Conservation (phyloP, 768 basidiomycete species). For the Psilocybe sp. region DNA sequence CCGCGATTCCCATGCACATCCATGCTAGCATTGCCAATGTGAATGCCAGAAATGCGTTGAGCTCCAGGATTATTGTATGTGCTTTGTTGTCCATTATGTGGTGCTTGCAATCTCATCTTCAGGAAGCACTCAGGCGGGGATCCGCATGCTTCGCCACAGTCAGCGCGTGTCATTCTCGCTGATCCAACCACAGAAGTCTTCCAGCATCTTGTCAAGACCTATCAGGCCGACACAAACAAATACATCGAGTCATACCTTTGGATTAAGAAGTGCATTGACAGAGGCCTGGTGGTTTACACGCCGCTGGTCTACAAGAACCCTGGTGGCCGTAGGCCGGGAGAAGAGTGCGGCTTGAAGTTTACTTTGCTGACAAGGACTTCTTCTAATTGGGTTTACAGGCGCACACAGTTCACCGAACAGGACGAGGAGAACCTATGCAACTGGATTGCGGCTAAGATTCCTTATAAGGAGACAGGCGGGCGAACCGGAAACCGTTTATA, state of each 20-base stretch:
- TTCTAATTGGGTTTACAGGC: constrained; percentile 35
- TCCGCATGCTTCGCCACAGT: constrained; percentile 65
- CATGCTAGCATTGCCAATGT: constrained; percentile 79
- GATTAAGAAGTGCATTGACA: constrained; percentile 83
- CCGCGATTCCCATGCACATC: constrained; percentile 73
- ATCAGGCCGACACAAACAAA: constrained; percentile 68
- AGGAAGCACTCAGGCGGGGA: constrained; percentile 78
- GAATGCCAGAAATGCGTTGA: constrained; percentile 65
- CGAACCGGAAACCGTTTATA: constrained; percentile 81
- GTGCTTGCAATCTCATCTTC: neutral
- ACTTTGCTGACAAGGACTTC: neutral
- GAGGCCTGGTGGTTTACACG: constrained; percentile 60
- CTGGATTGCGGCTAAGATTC: constrained; percentile 83
- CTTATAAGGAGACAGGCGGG: constrained; percentile 79
- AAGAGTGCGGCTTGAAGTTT: constrained; percentile 55
- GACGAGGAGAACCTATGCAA: constrained; percentile 73
- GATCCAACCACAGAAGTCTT: constrained; percentile 80
- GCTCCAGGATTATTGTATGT: constrained; percentile 67
- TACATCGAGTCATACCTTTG: constrained; percentile 80
- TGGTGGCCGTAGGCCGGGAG: constrained; percentile 75
- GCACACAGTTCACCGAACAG: constrained; percentile 74
- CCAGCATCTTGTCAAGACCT: constrained; percentile 66
- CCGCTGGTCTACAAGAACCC: constrained; percentile 83
- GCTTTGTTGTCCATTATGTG: neutral
- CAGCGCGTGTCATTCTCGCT: constrained; percentile 74